Evolutionary conservation across 2,329 filamentous ascomycete genomes (phyloP), one percentile per base, ranked within the genome.

Genomic region (Xylariomycetidae sp.): DNA sequence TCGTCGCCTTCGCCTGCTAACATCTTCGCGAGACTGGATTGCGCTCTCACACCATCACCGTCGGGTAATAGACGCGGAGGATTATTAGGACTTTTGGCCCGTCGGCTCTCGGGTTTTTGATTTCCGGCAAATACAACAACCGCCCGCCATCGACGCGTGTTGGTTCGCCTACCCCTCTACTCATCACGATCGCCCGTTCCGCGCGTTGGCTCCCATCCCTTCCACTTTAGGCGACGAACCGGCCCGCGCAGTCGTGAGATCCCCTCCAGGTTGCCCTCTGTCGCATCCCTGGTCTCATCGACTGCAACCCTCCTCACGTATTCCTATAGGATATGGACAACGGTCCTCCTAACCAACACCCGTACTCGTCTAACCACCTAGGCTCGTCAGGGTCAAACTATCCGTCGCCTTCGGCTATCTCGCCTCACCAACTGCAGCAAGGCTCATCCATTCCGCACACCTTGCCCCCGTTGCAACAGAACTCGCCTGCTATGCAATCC

Each of bases 341-440:
- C 60, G 61, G 63, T 55, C 49, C 40, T 39, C 44, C 46, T 42
- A 47, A 47, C 41, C 50, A 23, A 23, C 26, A 51, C 29, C 65
- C 68, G 49, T 72, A 70, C 53, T 64, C 65, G 59, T 61, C 69
- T 60, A 70, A 73, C 65, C 66, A 63, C 62, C 67, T 74, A 69
- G 70, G 68, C 66, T 64, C 68, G 43, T 65, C 66, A 46, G 64
- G 65, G 36, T 61, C 67, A 50, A 59, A 63, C 40, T 71, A 72
- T 57, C 67, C 67, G 52, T 72, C 69, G 44, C 66, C 67, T 25
- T 67, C 67, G 35, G 67, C 67, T 33, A 63, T 70, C 40, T 64
- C 69, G 47, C 66, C 69, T 55, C 67, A 72, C 42, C 68, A 72
- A 49, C 58, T 70, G 29, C 67, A 70, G 49, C 54, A 57, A 43